Conservation (phyloP, 2,329 filamentous ascomycete species). For the Microcera coccophila region DNA sequence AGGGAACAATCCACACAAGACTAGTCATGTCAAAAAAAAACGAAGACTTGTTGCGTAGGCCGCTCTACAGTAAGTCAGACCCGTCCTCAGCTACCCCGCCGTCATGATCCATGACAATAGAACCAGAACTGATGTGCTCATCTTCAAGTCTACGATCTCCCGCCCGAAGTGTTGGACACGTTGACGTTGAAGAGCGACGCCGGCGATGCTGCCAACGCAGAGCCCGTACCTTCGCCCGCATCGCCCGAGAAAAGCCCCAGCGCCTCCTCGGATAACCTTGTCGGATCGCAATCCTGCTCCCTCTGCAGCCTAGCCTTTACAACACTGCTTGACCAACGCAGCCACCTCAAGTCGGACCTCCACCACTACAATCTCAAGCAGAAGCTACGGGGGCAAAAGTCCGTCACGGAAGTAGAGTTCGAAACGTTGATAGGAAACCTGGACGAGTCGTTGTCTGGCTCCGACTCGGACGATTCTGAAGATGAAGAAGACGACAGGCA, state of each 20-base stretch:
- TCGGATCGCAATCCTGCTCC: constrained; percentile 71
- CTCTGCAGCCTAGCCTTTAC: constrained; percentile 72
- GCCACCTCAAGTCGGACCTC: constrained; percentile 83
- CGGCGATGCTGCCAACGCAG: constrained; percentile 22
- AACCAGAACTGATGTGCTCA: constrained; percentile 14
- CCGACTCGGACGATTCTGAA: constrained; percentile 68
- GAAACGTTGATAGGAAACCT: constrained; percentile 79
- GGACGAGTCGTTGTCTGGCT: constrained; percentile 90
- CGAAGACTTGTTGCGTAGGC: constrained; percentile 47
- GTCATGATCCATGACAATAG: constrained; percentile 3
- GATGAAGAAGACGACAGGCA: constrained; percentile 58
- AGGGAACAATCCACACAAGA: background rate
- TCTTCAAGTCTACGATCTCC: constrained; percentile 72
- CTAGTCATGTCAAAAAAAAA: constrained; percentile 36
- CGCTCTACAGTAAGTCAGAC: constrained; percentile 45
- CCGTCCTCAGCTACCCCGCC: constrained; percentile 9
- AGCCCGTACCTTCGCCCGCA: constrained; percentile 21
- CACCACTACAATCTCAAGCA: constrained; percentile 95
- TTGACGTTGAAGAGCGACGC: constrained; percentile 48
- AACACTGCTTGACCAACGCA: constrained; percentile 73
- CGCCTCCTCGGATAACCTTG: constrained; percentile 38
- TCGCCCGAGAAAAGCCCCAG: constrained; percentile 20
- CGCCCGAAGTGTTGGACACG: constrained; percentile 65
- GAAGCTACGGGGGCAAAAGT: constrained; percentile 68
- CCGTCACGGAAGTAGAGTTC: constrained; percentile 79